These are phyloP conservation scores for Erodium trifolium DNA, from an alignment of 441 rosid genomes.

Conservation along the genomic window DNA sequence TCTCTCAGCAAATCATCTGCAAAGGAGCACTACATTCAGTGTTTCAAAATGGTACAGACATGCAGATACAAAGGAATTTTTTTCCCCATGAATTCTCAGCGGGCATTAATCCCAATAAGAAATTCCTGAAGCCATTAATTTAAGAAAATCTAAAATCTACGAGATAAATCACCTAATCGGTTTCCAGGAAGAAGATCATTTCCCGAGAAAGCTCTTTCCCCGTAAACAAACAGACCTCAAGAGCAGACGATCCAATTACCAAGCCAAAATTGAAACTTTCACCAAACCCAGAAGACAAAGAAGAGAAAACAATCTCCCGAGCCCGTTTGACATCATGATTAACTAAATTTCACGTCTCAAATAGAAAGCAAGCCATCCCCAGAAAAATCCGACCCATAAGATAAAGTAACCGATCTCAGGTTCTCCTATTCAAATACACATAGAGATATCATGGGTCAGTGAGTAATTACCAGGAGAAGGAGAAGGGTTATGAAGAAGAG, in stretches of 20 bases:
- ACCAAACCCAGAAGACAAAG: background rate
- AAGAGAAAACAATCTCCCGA: background rate
- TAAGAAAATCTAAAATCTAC: background rate
- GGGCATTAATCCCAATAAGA: too few species aligned
- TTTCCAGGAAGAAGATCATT: background rate
- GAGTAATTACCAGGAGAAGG: background rate
- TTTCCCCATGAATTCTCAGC: too few species aligned
- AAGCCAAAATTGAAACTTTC: background rate
- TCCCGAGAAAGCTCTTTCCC: background rate
- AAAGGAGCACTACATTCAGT: too few species aligned
- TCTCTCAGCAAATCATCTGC: background rate
- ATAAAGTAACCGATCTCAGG: background rate
- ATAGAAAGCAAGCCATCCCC: background rate
- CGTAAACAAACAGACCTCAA: background rate
- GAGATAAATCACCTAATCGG: background rate
- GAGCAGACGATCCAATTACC: background rate
- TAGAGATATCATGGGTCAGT: background rate
- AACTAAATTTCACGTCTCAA: background rate
- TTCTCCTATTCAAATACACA: background rate
- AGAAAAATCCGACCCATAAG: background rate
- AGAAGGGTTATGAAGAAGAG: background rate
- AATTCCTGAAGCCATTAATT: background rate
- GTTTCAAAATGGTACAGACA: too few species aligned
- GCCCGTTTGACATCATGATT: background rate
- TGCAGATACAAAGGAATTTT: too few species aligned